Percentiles rank a stretch among this genome's conserved stretches.
phyloP scores from a whole-genome alignment of 1,139 yeast genomes.

The Eremothecium sinecaudum region DNA sequence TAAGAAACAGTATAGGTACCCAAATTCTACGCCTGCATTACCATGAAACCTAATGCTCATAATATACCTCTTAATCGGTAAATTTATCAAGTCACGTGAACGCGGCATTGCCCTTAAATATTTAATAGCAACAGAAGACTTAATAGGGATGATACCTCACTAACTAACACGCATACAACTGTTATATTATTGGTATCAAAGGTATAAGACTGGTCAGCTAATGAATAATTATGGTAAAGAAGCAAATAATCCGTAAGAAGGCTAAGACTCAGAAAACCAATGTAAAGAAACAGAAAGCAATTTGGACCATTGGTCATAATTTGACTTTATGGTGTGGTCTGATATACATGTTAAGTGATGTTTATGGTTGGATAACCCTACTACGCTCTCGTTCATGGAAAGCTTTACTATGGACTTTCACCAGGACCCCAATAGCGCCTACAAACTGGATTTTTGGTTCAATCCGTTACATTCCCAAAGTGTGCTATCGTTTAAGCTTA shows the following conservation, averaged over 20 bases:
- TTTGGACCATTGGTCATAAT: conserved; percentile 59
- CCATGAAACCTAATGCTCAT: no score
- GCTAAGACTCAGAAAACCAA: conserved; percentile 18
- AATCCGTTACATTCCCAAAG: conserved; percentile 24
- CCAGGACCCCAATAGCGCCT: not conserved
- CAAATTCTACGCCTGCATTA: no score
- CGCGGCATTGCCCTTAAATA: no score
- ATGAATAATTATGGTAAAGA: conserved; percentile 14
- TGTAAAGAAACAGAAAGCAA: conserved; percentile 32
- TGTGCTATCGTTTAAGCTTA: conserved; percentile 44
- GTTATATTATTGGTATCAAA: no score
- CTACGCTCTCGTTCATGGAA: conserved; percentile 30
- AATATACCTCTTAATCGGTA: no score
- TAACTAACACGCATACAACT: no score
- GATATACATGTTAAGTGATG: conserved; percentile 41
- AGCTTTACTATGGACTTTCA: conserved; percentile 21
- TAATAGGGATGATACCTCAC: no score
- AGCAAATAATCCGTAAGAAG: conserved; percentile 24
- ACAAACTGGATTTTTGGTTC: not conserved
- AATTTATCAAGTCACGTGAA: no score
- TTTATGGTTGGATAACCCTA: conserved; percentile 23
- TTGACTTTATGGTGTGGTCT: conserved; percentile 43
- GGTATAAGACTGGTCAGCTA: no score
- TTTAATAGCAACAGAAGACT: no score
- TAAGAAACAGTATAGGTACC: no score